Evolutionary conservation across 2,329 filamentous ascomycete species (phyloP), one percentile per base, ranked within the genome.

Genomic region (Myriosclerotinia duriaeana): DNA sequence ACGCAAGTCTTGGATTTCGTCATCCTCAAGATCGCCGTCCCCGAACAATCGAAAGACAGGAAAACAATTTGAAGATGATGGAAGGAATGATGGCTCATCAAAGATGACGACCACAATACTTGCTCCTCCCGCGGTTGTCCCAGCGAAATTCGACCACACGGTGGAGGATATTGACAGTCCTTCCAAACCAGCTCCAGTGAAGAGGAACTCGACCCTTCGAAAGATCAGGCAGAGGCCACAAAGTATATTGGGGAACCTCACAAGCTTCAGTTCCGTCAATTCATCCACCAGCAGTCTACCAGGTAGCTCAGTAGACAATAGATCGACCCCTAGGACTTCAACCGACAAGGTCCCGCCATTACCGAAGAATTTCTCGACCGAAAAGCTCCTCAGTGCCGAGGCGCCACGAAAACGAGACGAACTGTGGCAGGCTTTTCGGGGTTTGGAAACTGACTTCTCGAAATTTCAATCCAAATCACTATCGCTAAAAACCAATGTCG

Each of bases 381-480:
- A 81, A 55, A 76, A 73, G 62, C 62, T 76, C 20, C n/a, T 71
- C 44, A 64, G 55, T 7, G 64, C 58, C 15, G 72, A 74, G 58
- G 62, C 69, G 8, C 77, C 80, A n/a, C 83, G 82, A 67, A 88
- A 85, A 76, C 88, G 86, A 71, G 89, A 91, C 74, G 88, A 90
- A 72, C 80, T 91, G 20, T 91, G 87, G 87, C 84, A 82, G 42
- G 81, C 85, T 20, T 92, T 91, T 74, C 83, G 88, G 65, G 81
- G 81, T n/a, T 79, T 92, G 36, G 89, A 91, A 71, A 85, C 82
- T 48, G 89, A 91, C 74, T 88, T 84, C 72, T 83, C 87, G 72
- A 90, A 89, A 82, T 87, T 91, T 72, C 84, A 88, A 73, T 82
- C 85, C 59, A 90, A 90, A 75, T 87, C 87, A 30, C 87, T 83